Conservation (phyloP, 1,139 yeast species). For the Magnusiomyces fungicola region DNA sequence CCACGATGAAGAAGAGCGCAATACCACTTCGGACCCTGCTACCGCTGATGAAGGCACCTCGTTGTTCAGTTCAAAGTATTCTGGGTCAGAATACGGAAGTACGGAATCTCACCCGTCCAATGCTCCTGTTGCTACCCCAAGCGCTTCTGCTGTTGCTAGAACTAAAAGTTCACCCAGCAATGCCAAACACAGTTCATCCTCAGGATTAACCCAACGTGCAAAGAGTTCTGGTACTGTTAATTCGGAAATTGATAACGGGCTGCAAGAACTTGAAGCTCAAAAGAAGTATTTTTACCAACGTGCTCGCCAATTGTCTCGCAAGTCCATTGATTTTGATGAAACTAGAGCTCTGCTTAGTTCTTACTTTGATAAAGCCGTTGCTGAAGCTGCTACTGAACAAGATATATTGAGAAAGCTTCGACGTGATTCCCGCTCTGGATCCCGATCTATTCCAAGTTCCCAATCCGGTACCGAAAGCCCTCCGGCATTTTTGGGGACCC, state of each 20-base stretch:
- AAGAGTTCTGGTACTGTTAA: background rate
- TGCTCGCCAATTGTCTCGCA: constrained; percentile 8
- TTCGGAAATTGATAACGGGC: constrained; percentile 3
- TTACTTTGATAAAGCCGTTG: background rate
- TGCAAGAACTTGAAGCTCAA: constrained; percentile 9
- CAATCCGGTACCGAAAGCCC: too few relatives aligned
- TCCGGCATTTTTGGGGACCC: too few relatives aligned
- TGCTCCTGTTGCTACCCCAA: background rate
- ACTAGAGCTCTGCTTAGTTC: constrained; percentile 9
- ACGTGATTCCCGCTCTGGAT: too few relatives aligned
- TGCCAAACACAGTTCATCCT: too few relatives aligned
- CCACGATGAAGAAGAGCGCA: constrained; percentile 1
- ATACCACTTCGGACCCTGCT: background rate
- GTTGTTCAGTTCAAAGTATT: constrained; percentile 1
- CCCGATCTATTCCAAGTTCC: too few relatives aligned
- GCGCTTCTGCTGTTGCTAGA: too few relatives aligned
- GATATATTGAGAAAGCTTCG: background rate
- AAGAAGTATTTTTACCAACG: constrained; percentile 7
- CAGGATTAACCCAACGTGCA: background rate
- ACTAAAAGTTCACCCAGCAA: too few relatives aligned
- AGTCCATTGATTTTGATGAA: constrained; percentile 12
- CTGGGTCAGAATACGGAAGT: background rate
- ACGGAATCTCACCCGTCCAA: background rate
- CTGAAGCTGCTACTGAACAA: background rate
- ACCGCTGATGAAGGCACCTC: constrained; percentile 6